Evolutionary conservation across 805 yeast genomes (phyloP).

Genomic region (Kuraishia cidri): DNA sequence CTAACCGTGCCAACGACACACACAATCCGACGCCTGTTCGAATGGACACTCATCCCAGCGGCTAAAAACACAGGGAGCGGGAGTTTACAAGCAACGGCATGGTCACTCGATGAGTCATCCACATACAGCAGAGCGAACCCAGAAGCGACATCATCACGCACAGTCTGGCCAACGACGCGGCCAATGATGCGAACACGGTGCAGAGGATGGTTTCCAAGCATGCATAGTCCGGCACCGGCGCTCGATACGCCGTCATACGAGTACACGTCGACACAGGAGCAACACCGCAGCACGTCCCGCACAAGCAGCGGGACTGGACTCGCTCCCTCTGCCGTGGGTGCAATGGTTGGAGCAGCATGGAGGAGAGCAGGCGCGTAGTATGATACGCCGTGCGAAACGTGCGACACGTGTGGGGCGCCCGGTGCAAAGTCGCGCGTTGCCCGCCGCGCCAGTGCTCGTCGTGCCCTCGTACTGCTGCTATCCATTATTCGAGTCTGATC

Average conservation of each 20-base stretch:
- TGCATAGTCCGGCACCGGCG: constrained; percentile 10
- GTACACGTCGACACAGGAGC: constrained; percentile 14
- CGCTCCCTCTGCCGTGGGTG: constrained; percentile 2
- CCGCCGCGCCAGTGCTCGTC: neutral
- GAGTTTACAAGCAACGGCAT: neutral
- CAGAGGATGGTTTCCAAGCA: constrained; percentile 35
- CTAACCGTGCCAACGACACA: too few relatives aligned
- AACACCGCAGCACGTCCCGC: constrained; percentile 16
- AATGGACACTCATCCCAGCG: constrained; percentile 1
- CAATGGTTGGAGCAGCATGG: constrained; percentile 19
- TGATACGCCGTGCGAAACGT: constrained; percentile 12
- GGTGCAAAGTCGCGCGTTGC: constrained; percentile 11
- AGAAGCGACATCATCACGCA: neutral
- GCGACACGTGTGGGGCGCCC: constrained; percentile 13
- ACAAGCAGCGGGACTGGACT: constrained; percentile 20
- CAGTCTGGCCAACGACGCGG: constrained; percentile 9
- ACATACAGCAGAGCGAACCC: neutral
- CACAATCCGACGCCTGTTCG: neutral
- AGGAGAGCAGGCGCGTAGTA: constrained; percentile 26
- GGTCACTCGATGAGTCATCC: neutral
- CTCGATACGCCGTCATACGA: constrained; percentile 12
- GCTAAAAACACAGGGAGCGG: neutral
- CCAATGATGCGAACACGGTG: constrained; percentile 25
- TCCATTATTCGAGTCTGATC: constrained; percentile 3
- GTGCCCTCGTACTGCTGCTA: constrained; percentile 3